Evolutionary conservation across 768 basidiomycete genomes (phyloP).

Genomic region (Russula emetica): DNA sequence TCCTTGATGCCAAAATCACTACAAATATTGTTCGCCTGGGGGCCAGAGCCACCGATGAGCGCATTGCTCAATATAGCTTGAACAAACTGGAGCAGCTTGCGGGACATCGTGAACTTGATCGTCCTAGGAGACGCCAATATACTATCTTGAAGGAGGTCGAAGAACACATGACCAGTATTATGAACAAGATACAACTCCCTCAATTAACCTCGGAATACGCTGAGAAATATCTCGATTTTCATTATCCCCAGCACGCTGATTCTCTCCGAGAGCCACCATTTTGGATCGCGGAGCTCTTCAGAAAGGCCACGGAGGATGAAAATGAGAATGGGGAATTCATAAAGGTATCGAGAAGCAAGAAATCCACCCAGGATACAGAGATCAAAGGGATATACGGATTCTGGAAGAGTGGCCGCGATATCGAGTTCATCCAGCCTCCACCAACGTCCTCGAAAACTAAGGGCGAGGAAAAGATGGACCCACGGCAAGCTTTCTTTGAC

Average conservation of each 20-base stretch:
- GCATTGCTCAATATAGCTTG: conserved; percentile 57
- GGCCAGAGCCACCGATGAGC: conserved; percentile 55
- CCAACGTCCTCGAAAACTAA: not conserved
- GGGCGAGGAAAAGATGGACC: not conserved
- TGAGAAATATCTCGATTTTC: conserved; percentile 40
- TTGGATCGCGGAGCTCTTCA: conserved; percentile 20
- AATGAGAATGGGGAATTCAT: conserved; percentile 19
- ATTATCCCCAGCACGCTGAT: conserved; percentile 48
- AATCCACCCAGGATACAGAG: conserved; percentile 1
- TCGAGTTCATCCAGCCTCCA: conserved; percentile 20
- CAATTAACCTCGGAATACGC: conserved; percentile 34
- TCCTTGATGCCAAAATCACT: conserved; percentile 64
- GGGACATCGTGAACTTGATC: conserved; percentile 41
- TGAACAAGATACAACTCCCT: conserved; percentile 35
- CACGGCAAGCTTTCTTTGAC: conserved; percentile 35
- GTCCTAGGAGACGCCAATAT: conserved; percentile 36
- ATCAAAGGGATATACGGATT: conserved; percentile 22
- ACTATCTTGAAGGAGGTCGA: conserved; percentile 44
- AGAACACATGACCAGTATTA: conserved; percentile 43
- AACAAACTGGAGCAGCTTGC: conserved; percentile 51
- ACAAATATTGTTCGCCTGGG: conserved; percentile 63
- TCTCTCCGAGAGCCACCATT: conserved; percentile 42
- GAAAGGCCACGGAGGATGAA: conserved; percentile 12
- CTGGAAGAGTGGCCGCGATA: conserved; percentile 23
- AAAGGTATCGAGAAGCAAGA: conserved; percentile 6